Base-by-base conservation (phyloP, 495 filamentous ascomycete genomes). In the Talaromyces adpressus region DNA sequence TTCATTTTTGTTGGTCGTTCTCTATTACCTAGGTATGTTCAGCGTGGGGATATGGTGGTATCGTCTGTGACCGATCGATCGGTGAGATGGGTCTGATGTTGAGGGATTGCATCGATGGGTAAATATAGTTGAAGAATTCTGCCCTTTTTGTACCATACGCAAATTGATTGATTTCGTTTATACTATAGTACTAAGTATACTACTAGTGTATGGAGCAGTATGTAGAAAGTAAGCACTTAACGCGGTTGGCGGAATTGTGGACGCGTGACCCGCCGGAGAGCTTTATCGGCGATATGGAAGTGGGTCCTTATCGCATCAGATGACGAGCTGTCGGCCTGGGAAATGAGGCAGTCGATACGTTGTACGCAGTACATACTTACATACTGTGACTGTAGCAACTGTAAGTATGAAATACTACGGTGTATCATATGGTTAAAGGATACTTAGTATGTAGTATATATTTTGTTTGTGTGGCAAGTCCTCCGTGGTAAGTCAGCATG, bases 301-400 rank as follows among this genome's bases (percentile, higher is more conserved):
- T 29, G 52, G 52, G 52, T 29, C 52, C 61, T 62, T 62, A 61
- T 58, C 56, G 56, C 30, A 58, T 58, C 56, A 58, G 56, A 58
- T 58, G 56, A 58, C 56, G 29, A 25, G 56, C 56, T 34, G 29
- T 9, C n/a, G 22, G 27, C 12, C 20, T 22, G 52, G 8, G 52
- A 25, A 25, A 14, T 29, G 45, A 18, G 45, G 45, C 45, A 36
- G 32, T 36, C 32, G 11, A 12, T 36, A 36, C 9, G 32, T 36
- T 36, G 3, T 6, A 36, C 9, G 12, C 30, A 11, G 32, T 36
- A 36, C 11, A 36, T 12, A 27, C 32, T 36, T 36, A 36, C 11
- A 36, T 12, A 27, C 32, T 36, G 32, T 12, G 11, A 36, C 11
- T 30, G 29, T 36, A 36, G 11, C 12, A 36, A 36, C 11, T 12